These are phyloP conservation scores for Saccharomycopsis sp. DNA, from an alignment of 805 yeast species.

Conservation along the genomic window DNA sequence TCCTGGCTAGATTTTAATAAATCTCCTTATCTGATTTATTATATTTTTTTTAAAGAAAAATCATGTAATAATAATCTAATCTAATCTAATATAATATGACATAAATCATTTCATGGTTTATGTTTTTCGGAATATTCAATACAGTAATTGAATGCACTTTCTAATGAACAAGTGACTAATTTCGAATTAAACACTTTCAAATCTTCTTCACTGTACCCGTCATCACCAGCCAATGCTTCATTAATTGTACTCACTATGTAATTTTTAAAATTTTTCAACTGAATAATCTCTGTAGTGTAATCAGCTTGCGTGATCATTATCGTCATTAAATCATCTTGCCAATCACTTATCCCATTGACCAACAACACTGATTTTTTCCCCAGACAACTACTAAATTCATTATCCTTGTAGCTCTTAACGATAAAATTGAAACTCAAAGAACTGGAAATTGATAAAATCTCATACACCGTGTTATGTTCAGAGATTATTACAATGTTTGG, in stretches of 20 bases:
- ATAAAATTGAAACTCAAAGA: slow-evolving; percentile 3
- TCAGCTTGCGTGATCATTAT: slow-evolving; percentile 6
- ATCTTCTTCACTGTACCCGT: background rate
- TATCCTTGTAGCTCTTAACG: slow-evolving; percentile 1
- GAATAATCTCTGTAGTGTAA: background rate
- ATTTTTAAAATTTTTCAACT: slow-evolving; percentile 7
- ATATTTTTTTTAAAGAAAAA: background rate
- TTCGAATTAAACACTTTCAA: background rate
- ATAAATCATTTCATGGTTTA: background rate
- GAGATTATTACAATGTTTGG: slow-evolving; percentile 26
- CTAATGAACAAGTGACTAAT: background rate
- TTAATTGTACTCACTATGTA: slow-evolving; percentile 1
- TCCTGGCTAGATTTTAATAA: no score
- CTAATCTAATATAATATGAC: background rate
- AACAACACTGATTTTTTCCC: slow-evolving; percentile 7
- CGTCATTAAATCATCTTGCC: slow-evolving; percentile 3
- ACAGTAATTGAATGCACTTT: slow-evolving; percentile 3
- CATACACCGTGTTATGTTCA: background rate
- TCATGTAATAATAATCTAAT: background rate
- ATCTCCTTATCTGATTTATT: background rate
- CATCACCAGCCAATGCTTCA: background rate
- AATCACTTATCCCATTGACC: slow-evolving; percentile 4
- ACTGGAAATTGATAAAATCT: background rate
- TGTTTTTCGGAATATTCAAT: background rate
- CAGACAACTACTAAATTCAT: background rate